Percentiles rank a stretch among this genome's conserved stretches.
phyloP scores from a whole-genome alignment of 1,284 basidiomycete species.

The Golubevia sp. region DNA sequence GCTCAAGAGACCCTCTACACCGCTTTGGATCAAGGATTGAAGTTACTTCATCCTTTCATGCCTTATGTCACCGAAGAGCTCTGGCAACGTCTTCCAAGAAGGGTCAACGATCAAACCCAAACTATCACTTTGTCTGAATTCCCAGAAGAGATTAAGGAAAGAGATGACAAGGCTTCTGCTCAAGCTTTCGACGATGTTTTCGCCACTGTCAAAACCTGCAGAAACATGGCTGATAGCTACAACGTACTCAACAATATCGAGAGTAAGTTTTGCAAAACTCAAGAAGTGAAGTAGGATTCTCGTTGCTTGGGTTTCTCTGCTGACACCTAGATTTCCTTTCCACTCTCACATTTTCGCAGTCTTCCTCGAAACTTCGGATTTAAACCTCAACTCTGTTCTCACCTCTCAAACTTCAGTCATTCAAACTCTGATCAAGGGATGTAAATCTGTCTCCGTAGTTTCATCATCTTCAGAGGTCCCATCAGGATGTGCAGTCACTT shows the following conservation, averaged over 20 bases:
- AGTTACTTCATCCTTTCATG: constrained; percentile 96
- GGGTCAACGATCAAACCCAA: constrained; percentile 77
- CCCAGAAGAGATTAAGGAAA: constrained; percentile 67
- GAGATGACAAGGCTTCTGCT: constrained; percentile 21
- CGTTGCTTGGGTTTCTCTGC: no score
- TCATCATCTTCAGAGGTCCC: constrained; percentile 71
- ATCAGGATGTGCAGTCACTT: constrained; percentile 82
- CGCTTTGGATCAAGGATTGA: constrained; percentile 86
- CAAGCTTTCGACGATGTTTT: constrained; percentile 80
- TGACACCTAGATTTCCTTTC: background rate
- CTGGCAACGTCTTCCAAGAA: constrained; percentile 91
- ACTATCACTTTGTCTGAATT: constrained; percentile 88
- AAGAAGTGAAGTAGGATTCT: background rate
- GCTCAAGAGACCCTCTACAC: constrained; percentile 96
- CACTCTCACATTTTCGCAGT: constrained; percentile 66
- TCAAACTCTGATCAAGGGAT: constrained; percentile 83
- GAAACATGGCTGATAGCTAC: constrained; percentile 88
- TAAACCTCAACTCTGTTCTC: constrained; percentile 67
- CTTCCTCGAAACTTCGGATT: constrained; percentile 75
- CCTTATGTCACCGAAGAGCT: constrained; percentile 98
- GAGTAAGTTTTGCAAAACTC: constrained; percentile 65
- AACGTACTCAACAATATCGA: constrained; percentile 86
- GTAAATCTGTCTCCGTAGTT: constrained; percentile 74
- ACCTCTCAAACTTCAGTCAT: constrained; percentile 68
- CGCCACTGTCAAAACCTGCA: constrained; percentile 75